Evolutionary conservation across 2,329 filamentous ascomycete genomes (phyloP), one percentile per base, ranked within the genome.

Genomic region (Fusarium sp.): DNA sequence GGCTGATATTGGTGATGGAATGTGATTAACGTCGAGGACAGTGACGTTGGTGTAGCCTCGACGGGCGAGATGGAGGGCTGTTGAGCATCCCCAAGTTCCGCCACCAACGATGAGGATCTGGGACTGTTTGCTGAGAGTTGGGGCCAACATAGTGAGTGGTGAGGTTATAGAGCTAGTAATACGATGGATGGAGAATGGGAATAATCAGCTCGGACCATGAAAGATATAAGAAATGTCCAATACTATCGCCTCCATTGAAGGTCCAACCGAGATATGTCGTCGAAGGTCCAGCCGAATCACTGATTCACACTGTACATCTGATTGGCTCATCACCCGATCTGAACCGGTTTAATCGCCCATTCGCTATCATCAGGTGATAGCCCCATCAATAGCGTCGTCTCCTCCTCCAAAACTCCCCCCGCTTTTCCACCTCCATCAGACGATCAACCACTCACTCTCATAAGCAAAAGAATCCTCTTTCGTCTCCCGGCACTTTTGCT

Each of bases 61-160:
- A 20, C 71, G 71, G 1, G 36, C 62, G 14, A 73, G 63, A 27
- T 73, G 70, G 12, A 73, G 67, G 6, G 71, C 63, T 1, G 71
- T 71, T 33, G 71, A 73, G 7, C 57, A 73, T 29, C 71, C 71
- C 71, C 71, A 73, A 9, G 71, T 73, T 36, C 70, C 71, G 15
- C 71, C 71, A 18, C 71, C 70, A 7, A 71, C 50, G n/a, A 73
- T 73, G 27, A 73, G 67, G 13, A 73, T 63, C 5, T 41, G 47
- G 2, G 70, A 73, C 29, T 65, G 53, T 46, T 68, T 73, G 42
- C 5, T 58, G 7, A 73, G 67, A 38, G 18, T 5, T 33, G 66
- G 20, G 3, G 60, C 44, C 71, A 73, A 61, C 12, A 2, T 4
- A 1, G 1, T 3, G 25, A 13, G 11, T 7, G 14, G 15, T 1